phyloP scores from a whole-genome alignment of 2,329 filamentous ascomycete genomes.

The Botrytis tulipae region DNA sequence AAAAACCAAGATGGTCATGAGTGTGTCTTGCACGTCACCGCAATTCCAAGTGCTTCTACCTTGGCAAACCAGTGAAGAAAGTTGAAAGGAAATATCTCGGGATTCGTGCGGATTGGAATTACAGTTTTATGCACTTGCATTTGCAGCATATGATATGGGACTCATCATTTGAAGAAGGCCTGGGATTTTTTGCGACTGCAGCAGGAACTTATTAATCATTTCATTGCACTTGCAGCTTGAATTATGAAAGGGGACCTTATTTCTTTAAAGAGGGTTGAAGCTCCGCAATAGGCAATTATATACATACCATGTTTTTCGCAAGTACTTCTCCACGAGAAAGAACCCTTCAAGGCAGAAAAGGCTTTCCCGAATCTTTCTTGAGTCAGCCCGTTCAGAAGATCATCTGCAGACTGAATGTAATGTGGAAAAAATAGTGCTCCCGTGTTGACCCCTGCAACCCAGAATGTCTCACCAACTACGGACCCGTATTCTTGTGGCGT shows the following conservation, averaged over 20 bases:
- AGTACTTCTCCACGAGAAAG: not conserved
- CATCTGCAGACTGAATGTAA: not conserved
- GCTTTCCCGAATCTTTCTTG: not conserved
- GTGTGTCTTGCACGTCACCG: constrained; percentile 3
- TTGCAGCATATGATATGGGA: not conserved
- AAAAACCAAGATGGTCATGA: not conserved
- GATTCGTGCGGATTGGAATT: too few relatives aligned
- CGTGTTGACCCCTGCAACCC: not conserved
- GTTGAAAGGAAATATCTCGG: constrained; percentile 43
- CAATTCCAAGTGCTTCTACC: constrained; percentile 37
- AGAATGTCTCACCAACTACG: not conserved
- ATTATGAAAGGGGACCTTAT: not conserved
- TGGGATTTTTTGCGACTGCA: not conserved
- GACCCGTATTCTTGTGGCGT: not conserved
- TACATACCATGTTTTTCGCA: not conserved
- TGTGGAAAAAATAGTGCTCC: not conserved
- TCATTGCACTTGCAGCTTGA: not conserved
- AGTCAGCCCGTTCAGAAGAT: not conserved
- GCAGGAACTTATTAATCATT: not conserved
- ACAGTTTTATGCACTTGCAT: not conserved
- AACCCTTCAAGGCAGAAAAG: not conserved
- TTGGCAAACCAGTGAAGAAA: constrained; percentile 73
- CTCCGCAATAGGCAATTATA: not conserved
- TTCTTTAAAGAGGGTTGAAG: not conserved
- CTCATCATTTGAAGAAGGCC: not conserved